Percentiles rank a stretch among this genome's conserved stretches.
These are phyloP conservation scores for Trichocladium antarcticum DNA, from an alignment of 495 filamentous ascomycete species.

Conservation along the genomic window DNA sequence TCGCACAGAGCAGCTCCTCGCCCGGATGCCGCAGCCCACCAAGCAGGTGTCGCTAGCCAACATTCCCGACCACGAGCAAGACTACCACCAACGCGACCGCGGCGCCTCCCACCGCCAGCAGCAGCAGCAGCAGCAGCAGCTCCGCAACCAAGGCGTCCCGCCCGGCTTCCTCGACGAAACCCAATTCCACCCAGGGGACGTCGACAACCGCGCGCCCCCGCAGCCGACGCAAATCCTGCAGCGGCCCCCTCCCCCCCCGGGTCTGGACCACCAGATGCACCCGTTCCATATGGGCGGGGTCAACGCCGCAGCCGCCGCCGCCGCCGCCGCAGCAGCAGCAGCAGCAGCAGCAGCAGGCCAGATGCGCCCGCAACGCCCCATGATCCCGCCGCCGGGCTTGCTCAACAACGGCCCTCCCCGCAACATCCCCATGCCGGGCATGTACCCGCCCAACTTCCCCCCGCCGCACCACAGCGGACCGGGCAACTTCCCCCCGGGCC, in stretches of 20 bases:
- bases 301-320: conserved; percentile 8
- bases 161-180: conserved; percentile 35
- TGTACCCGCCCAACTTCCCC: conserved; percentile 42
- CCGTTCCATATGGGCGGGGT: conserved; percentile 32
- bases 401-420: conserved; percentile 34
- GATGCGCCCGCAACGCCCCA: conserved; percentile 33
- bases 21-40: conserved; percentile 23
- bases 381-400: conserved; percentile 45
- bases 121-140: conserved; percentile 27
- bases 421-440: conserved; percentile 34
- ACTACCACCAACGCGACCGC: conserved; percentile 34
- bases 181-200: conserved; percentile 32
- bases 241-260: conserved; percentile 42
- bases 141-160: conserved; percentile 16
- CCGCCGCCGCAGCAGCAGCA: background rate
- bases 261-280: conserved; percentile 40
- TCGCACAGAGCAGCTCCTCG: conserved; percentile 31
- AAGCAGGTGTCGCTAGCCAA: conserved; percentile 21
- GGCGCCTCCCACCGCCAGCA: conserved; percentile 21
- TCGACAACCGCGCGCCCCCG: conserved; percentile 25
- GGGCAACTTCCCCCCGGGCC: conserved; percentile 10
- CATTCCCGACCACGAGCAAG: conserved; percentile 33
- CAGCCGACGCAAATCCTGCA: conserved; percentile 46
- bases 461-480: conserved; percentile 16
- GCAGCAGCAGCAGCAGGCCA: conserved; percentile 19